Evolutionary conservation across 2,329 filamentous ascomycete genomes (phyloP).

Genomic region (Fusarium sp.): DNA sequence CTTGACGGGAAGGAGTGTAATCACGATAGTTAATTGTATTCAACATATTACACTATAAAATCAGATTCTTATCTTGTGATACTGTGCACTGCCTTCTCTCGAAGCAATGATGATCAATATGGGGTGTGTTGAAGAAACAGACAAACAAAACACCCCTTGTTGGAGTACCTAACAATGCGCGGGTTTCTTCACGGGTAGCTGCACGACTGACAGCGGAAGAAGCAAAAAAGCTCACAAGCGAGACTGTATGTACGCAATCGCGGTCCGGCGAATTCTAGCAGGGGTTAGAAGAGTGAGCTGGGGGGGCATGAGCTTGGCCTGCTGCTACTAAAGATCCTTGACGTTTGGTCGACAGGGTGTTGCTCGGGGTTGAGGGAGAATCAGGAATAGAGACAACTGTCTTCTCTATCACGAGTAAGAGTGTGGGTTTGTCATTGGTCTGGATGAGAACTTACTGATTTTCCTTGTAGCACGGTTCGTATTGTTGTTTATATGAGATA

Average conservation of each 20-base stretch:
- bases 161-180: neutral
- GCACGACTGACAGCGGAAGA: conserved; percentile 43
- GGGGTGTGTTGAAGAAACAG: neutral
- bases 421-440: neutral
- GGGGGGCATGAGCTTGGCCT: neutral
- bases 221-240: conserved; percentile 40
- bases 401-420: neutral
- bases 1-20: conserved; percentile 6
- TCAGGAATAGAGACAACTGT: neutral
- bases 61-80: neutral
- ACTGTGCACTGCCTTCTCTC: neutral
- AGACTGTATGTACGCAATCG: conserved; percentile 20
- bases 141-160: neutral
- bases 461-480: neutral
- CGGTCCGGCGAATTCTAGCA: conserved; percentile 7
- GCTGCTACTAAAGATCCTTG: conserved; percentile 18
- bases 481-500: neutral
- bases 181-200: conserved; percentile 11
- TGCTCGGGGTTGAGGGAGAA: conserved; percentile 1
- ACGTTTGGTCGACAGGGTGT: conserved; percentile 19
- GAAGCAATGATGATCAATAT: neutral
- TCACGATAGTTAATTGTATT: conserved; percentile 30
- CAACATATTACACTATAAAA: conserved; percentile 23
- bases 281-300: neutral
- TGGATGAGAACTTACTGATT: neutral